These are phyloP conservation scores for Arachis monticola DNA, from an alignment of 331 rosid species.

Conservation along the genomic window DNA sequence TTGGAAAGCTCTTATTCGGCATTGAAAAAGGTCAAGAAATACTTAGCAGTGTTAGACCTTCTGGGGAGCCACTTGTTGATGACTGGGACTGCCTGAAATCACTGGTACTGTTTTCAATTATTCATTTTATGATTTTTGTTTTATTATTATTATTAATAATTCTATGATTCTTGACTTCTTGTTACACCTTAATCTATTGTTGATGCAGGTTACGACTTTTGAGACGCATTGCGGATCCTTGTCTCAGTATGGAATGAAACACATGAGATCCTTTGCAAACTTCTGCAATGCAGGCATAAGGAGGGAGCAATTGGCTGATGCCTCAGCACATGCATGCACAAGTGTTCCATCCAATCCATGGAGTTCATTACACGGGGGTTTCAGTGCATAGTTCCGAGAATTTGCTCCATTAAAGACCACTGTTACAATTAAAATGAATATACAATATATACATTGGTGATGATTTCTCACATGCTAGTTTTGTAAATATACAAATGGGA, in stretches of 20 bases:
- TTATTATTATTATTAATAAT: conserved; percentile 21
- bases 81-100: conserved; percentile 90
- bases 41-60: conserved; percentile 62
- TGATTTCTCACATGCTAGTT: neutral
- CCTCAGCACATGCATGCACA: conserved; percentile 85
- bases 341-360: conserved; percentile 68
- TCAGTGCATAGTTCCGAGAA: conserved; percentile 62
- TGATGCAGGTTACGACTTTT: conserved; percentile 78
- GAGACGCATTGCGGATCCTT: conserved; percentile 87
- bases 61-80: conserved; percentile 83
- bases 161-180: conserved; percentile 5
- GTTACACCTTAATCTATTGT: neutral
- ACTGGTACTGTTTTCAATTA: conserved; percentile 53
- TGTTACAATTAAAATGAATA: too few species aligned
- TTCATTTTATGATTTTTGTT: conserved; percentile 7
- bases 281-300: conserved; percentile 80
- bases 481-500: conserved; percentile 47
- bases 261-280: conserved; percentile 92
- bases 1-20: conserved; percentile 90
- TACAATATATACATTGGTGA: neutral
- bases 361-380: conserved; percentile 85
- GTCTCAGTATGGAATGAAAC: conserved; percentile 95
- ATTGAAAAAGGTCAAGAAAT: conserved; percentile 76
- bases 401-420: conserved; percentile 15
- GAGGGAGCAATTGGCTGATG: conserved; percentile 79